phyloP scores from a whole-genome alignment of 495 filamentous ascomycete genomes.

The Sphaerosporella brunnea region DNA sequence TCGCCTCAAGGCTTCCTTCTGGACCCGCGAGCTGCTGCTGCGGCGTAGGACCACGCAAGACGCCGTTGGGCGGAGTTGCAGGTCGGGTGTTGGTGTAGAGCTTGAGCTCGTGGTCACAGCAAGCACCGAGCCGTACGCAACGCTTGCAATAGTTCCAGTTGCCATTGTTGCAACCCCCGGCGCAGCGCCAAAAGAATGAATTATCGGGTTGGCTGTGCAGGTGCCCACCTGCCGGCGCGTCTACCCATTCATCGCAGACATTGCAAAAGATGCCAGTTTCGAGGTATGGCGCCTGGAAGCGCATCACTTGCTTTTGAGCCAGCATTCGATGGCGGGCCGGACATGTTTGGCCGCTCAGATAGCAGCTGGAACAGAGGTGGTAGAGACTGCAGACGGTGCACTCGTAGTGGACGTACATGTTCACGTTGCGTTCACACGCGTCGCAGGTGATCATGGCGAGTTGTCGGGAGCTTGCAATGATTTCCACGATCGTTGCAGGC shows the following conservation, averaged over 20 bases:
- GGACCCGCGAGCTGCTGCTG: not conserved
- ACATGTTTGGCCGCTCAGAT: not conserved
- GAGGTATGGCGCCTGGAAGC: not conserved
- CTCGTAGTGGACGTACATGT: conserved; percentile 4
- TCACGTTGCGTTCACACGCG: not conserved
- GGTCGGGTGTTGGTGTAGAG: conserved; percentile 11
- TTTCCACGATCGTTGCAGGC: not conserved
- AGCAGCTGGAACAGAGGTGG: not conserved
- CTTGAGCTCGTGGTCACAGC: conserved; percentile 16
- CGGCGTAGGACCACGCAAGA: not conserved
- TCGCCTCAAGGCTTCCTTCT: not conserved
- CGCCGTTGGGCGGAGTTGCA: not conserved
- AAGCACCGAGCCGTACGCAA: conserved; percentile 13
- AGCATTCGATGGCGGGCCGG: not conserved
- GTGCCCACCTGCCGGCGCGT: no score
- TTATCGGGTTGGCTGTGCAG: not conserved
- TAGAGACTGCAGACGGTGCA: not conserved
- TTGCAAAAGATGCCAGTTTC: conserved; percentile 16
- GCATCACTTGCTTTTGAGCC: not conserved
- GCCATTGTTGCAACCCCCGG: conserved; percentile 6
- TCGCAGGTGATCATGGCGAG: not conserved
- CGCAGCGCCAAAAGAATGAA: conserved; percentile 16
- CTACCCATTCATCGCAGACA: conserved; percentile 17
- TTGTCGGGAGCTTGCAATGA: not conserved
- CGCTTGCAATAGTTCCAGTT: conserved; percentile 10